phyloP scores from a whole-genome alignment of 1,284 basidiomycete species.

The Chondrostereum purpureum region DNA sequence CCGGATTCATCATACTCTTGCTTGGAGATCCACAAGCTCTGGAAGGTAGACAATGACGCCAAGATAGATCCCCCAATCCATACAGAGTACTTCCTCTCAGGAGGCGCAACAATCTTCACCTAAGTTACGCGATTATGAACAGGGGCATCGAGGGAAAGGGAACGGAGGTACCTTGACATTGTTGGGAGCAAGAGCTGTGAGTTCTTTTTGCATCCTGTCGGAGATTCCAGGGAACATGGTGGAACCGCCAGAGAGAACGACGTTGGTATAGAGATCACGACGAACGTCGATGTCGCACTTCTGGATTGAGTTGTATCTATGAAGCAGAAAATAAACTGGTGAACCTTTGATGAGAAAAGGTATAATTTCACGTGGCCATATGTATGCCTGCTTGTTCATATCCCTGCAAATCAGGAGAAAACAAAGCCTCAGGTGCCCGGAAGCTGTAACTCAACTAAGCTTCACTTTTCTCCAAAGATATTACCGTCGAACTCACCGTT shows the following conservation, averaged over 20 bases:
- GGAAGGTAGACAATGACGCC: conserved; percentile 39
- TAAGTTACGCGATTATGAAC: conserved; percentile 80
- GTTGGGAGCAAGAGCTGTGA: conserved; percentile 78
- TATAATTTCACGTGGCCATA: conserved; percentile 78
- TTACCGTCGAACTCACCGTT: conserved; percentile 48
- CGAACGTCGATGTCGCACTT: conserved; percentile 56
- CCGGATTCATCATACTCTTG: conserved; percentile 16
- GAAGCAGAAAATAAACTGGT: too few species aligned
- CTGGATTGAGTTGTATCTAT: conserved; percentile 69
- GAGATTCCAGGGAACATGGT: conserved; percentile 90
- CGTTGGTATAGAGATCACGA: conserved; percentile 77
- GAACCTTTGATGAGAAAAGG: conserved; percentile 2
- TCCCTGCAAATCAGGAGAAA: conserved; percentile 77
- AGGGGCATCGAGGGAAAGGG: conserved; percentile 64
- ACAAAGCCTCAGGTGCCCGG: conserved; percentile 54
- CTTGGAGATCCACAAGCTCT: conserved; percentile 15
- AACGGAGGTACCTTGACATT: conserved; percentile 77
- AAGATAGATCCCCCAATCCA: conserved; percentile 28
- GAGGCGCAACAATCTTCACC: conserved; percentile 14
- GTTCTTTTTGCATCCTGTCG: conserved; percentile 98
- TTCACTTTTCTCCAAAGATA: conserved; percentile 11
- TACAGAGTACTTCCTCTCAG: conserved; percentile 38
- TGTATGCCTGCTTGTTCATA: conserved; percentile 77
- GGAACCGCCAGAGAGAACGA: conserved; percentile 80
- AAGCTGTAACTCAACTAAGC: conserved; percentile 8